Evolutionary conservation across 768 basidiomycete genomes (phyloP), one percentile per base, ranked within the genome.

Genomic region (Pholiota molesta): DNA sequence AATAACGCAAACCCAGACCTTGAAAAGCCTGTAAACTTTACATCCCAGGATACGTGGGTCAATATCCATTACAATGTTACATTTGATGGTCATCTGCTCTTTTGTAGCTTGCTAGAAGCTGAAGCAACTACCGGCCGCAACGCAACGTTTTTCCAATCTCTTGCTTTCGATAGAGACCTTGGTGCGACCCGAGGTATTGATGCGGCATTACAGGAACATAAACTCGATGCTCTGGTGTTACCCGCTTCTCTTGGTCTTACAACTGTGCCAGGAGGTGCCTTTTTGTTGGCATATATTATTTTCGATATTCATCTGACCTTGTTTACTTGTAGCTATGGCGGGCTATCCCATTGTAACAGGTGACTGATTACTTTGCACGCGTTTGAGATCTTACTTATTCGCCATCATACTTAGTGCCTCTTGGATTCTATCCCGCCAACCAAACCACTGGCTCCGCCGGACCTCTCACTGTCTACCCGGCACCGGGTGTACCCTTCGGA

Each of bases 101-200:
- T 26, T 39, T 10, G 11, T 45, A 81, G 80, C 14, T 67, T 81
- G 4, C 78, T 79, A 28, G 64, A 61, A 33, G 67, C 77, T 2
- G 71, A 83, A 59, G 78, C 74, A 3, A 81, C 81, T 0, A 66
- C 63, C 10, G 81, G 79, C 23, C 75, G 81, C 13, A 74, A 83
- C 42, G 74, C 81, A 19, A 68, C 74, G 0, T 87, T 73, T 60
- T 80, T 80, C 58, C 66, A 75, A 28, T 76, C 84, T 1, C 72
- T 87, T 5, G 75, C 77, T 1, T 75, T 73, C 35, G 74, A 84
- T 57, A 72, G 75, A 35, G 81, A 80, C 2, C 73, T 87, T 3
- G 85, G 85, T 2, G 76, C 78, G 31, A 79, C 79, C 8, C 71
- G 76, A 8, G 86, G 86, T 10, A 87, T 88, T 21, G 85, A 87